Evolutionary conservation across 768 basidiomycete genomes (phyloP).

Genomic region (Calocera viscosa): DNA sequence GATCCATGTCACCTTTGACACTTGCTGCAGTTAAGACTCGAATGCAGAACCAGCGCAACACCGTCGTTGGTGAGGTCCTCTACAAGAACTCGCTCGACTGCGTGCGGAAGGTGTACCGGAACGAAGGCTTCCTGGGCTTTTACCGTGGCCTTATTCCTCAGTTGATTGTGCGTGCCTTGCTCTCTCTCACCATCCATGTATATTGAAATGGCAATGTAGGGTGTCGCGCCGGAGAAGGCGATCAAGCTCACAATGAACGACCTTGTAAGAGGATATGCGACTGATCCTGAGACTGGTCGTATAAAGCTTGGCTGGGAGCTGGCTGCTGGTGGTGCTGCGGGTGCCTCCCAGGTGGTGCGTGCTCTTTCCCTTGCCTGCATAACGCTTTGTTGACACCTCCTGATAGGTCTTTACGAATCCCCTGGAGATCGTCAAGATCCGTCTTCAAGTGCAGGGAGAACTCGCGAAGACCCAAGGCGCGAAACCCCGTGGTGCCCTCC

Average conservation of each 20-base stretch:
- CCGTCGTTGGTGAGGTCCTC: slow-evolving; percentile 88
- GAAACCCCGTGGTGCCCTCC: slow-evolving; percentile 69
- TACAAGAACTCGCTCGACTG: slow-evolving; percentile 97
- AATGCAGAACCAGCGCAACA: slow-evolving; percentile 96
- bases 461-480: slow-evolving; percentile 76
- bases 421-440: slow-evolving; percentile 90
- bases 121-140: slow-evolving; percentile 90
- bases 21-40: slow-evolving; percentile 31
- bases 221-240: slow-evolving; percentile 92
- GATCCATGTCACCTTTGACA: neutral
- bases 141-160: slow-evolving; percentile 95
- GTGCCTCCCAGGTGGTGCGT: slow-evolving; percentile 95
- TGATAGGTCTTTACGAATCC: slow-evolving; percentile 98
- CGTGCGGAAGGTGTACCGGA: slow-evolving; percentile 81
- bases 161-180: slow-evolving; percentile 48
- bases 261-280: slow-evolving; percentile 65
- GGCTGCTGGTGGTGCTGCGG: slow-evolving; percentile 81
- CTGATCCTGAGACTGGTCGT: slow-evolving; percentile 90
- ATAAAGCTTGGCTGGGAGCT: slow-evolving; percentile 89
- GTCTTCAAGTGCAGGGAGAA: slow-evolving; percentile 91
- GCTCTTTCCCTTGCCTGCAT: slow-evolving; percentile 9
- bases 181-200: neutral
- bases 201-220: slow-evolving; percentile 35
- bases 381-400: slow-evolving; percentile 8
- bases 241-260: slow-evolving; percentile 98